Evolutionary conservation across 257 asterid species (phyloP).

Genomic region (Apocynum venetum): DNA sequence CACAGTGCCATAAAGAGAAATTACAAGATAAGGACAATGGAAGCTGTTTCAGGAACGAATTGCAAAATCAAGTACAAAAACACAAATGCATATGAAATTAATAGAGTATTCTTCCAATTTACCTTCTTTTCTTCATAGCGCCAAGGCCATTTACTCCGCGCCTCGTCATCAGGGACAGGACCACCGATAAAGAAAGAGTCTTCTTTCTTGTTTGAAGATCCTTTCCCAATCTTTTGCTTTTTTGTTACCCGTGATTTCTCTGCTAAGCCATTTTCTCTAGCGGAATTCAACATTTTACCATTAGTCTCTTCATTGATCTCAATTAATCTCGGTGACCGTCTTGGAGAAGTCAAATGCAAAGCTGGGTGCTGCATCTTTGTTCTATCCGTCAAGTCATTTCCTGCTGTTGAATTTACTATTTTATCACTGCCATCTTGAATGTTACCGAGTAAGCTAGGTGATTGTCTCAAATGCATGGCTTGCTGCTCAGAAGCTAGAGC

Average conservation of each 20-base stretch:
- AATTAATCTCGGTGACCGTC: not conserved
- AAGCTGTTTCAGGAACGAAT: not conserved
- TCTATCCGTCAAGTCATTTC: not conserved
- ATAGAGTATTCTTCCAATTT: not conserved
- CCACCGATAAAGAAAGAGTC: constrained; percentile 2
- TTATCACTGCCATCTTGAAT: not conserved
- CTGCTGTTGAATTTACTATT: not conserved
- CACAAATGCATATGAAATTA: not conserved
- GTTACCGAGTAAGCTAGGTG: not conserved
- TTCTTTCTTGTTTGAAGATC: not conserved
- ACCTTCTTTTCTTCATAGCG: constrained; percentile 8
- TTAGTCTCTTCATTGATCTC: not conserved
- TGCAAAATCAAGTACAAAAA: not conserved
- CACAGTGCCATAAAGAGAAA: not conserved
- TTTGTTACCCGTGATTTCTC: not conserved
- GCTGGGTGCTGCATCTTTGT: not conserved
- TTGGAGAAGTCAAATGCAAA: not conserved
- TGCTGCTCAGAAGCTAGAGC: not conserved
- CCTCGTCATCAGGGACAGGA: constrained; percentile 1
- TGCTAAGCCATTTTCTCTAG: not conserved
- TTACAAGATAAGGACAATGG: not conserved
- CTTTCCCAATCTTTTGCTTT: not conserved
- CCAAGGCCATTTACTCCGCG: constrained; percentile 1
- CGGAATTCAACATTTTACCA: constrained; percentile 1
- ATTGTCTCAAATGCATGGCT: not conserved